Conservation (phyloP, 257 asterid genomes). For the Marsdenia floribunda region DNA sequence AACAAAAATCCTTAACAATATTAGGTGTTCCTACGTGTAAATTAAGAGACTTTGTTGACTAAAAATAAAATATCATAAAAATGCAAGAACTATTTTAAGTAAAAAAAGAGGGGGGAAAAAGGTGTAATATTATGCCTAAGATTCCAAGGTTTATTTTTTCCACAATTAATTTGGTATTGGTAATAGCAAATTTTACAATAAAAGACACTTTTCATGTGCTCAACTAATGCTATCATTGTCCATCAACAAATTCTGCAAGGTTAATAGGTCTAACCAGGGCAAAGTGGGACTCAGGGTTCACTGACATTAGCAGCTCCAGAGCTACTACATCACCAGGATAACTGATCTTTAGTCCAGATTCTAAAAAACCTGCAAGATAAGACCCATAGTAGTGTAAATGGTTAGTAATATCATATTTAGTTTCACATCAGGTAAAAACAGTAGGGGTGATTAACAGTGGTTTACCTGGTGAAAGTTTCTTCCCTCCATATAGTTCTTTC, state of each 20-base stretch:
- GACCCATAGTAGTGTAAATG: not conserved
- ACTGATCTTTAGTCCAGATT: slow-evolving; percentile 55
- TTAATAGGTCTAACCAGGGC: slow-evolving; percentile 60
- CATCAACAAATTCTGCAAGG: slow-evolving; percentile 7
- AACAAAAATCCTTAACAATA: too few species aligned
- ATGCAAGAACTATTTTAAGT: too few species aligned
- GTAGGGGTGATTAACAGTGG: not conserved
- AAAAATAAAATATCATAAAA: too few species aligned
- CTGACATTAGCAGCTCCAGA: slow-evolving; percentile 66
- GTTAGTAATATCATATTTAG: not conserved
- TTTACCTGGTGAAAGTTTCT: slow-evolving; percentile 70
- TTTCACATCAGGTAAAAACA: not conserved
- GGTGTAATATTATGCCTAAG: not conserved
- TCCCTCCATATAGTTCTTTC: slow-evolving; percentile 63
- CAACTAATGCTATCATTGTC: not conserved
- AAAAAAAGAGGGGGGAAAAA: too few species aligned
- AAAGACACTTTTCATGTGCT: not conserved
- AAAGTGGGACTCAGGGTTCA: slow-evolving; percentile 45
- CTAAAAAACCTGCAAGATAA: slow-evolving; percentile 56
- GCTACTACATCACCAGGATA: slow-evolving; percentile 39
- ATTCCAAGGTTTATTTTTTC: not conserved
- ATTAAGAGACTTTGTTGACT: too few species aligned
- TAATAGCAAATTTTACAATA: not conserved
- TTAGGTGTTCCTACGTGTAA: too few species aligned
- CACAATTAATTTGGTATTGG: too few species aligned